Evolutionary conservation across 176 grass and related monocot species (phyloP).

Genomic region (Juncus effusus): DNA sequence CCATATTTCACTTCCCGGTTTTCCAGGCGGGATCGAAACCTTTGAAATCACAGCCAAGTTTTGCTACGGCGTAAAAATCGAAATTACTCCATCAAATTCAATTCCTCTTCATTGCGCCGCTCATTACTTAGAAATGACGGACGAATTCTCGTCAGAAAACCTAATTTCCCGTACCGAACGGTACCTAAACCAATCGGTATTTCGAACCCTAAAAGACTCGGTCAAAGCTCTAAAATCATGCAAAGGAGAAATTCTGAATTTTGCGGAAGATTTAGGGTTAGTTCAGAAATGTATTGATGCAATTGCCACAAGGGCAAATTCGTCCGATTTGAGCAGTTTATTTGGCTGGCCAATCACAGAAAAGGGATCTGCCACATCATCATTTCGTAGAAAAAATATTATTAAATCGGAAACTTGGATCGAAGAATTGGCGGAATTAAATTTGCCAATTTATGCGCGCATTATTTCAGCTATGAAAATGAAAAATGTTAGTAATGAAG

Average conservation of each 20-base stretch:
- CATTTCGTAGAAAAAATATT: constrained; percentile 17
- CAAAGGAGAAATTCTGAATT: constrained; percentile 50
- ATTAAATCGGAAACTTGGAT: constrained; percentile 45
- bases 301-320: constrained; percentile 54
- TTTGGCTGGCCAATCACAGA: constrained; percentile 84
- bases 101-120: constrained; percentile 76
- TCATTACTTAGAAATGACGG: constrained; percentile 74
- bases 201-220: constrained; percentile 68
- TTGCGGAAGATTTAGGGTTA: constrained; percentile 67
- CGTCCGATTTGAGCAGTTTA: constrained; percentile 58
- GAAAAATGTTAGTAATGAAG: constrained; percentile 51
- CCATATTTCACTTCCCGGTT: constrained; percentile 69
- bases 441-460: constrained; percentile 57
- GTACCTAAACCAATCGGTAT: constrained; percentile 59
- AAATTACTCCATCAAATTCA: constrained; percentile 65
- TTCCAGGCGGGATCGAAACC: constrained; percentile 67
- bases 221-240: constrained; percentile 75
- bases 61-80: constrained; percentile 95
- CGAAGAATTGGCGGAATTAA: constrained; percentile 75
- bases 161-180: constrained; percentile 70
- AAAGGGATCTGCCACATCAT: constrained; percentile 32
- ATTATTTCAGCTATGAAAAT: constrained; percentile 85
- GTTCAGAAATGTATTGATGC: constrained; percentile 72
- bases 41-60: constrained; percentile 94
- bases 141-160: constrained; percentile 83